Evolutionary conservation across 805 yeast genomes (phyloP), one percentile per base, ranked within the genome.

Genomic region (Saturnispora besseyi): DNA sequence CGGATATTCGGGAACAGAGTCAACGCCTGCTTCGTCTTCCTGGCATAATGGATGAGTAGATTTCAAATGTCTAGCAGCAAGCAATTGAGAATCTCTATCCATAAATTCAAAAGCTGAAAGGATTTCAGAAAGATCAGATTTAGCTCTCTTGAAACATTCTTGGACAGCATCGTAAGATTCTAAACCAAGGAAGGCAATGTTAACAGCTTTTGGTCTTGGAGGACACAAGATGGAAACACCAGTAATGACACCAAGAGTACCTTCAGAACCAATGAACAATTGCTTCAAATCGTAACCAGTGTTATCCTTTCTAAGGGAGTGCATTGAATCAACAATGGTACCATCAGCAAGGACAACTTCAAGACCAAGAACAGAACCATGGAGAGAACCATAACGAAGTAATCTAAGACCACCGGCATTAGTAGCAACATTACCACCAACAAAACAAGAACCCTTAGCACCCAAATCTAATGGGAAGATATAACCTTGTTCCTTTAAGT

Each of bases 311-410:
- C 97, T 77, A 65, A 91, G 78, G 13, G 95, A 77, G 62, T 88
- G 77, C 78, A 90, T 79, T 5, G 93, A 84, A 60, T 84, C 76
- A 54, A 84, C 73, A 42, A 91, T 73, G 15, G 86, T 82, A 44
- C 98, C 98, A 63, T 88, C 85, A 13, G 97, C 85, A 59, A 90
- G 71, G n/a, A 90, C 97, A 12, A 81, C 96, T 68, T 90, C 97
- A 50, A 90, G 71, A 1, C 98, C 98, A 44, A 90, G 70, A 0
- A 90, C 96, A 22, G 88, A 72, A 4, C 98, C 98, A 62, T 91
- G 98, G 56, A 90, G 75, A 5, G 96, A 87, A 3, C 97, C 97
- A 63, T 88, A 90, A 58, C 96, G 76, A 53, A 90, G 69, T 46
- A 90, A 72, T 62, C 98, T 74, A 59, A 90, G 75, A 1, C 98